Evolutionary conservation across 2,329 filamentous ascomycete species (phyloP), one percentile per base, ranked within the genome.

Genomic region (Fusarium algeriense): DNA sequence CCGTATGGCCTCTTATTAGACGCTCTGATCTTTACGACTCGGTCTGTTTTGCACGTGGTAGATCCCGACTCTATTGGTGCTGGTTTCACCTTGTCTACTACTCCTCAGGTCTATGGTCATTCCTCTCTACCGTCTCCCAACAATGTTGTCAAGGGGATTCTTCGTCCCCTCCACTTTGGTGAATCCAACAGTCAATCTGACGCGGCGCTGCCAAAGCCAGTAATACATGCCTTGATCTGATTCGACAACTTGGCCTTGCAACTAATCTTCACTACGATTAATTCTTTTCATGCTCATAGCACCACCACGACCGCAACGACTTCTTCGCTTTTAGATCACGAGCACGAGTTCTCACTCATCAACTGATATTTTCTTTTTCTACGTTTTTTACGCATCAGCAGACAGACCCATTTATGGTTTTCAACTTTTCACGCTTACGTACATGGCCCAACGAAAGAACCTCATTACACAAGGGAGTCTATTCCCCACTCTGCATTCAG

Each of bases 1-100:
- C 76, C 88, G 90, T 56, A 89, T 91, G 87, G 89, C 86, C 55
- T 91, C 90, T 14, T 91, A 90, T 78, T 91, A 81, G 85, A 73
- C 69, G 55, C 52, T 63, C 57, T 63, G 50, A 62, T 68, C 60
- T 60, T 63, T 45, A 52, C 67, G 57, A 68, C 73, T 71, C 62
- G 73, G 73, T 74, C 74, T 77, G 70, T 75, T 75, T 75, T 69
- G 73, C 75, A 75, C 57, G 69, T 72, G 73, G 61, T 70, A 64
- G 64, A 72, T 70, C 28, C 55, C 45, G 64, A 74, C 70, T 69
- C 57, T 64, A 64, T 54, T 53, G 63, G 71, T 77, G 76, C 76
- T 75, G 73, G 75, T 73, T 70, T 76, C 75, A 65, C 68, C 67
- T 68, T 57, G 72, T 74, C 68, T 61, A 54, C 68, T 61, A 54